Percentiles rank a stretch among this genome's conserved stretches.
These are phyloP conservation scores for Saccharomyces hybrid DNA, from an alignment of 1,139 yeast species.

Conservation along the genomic window DNA sequence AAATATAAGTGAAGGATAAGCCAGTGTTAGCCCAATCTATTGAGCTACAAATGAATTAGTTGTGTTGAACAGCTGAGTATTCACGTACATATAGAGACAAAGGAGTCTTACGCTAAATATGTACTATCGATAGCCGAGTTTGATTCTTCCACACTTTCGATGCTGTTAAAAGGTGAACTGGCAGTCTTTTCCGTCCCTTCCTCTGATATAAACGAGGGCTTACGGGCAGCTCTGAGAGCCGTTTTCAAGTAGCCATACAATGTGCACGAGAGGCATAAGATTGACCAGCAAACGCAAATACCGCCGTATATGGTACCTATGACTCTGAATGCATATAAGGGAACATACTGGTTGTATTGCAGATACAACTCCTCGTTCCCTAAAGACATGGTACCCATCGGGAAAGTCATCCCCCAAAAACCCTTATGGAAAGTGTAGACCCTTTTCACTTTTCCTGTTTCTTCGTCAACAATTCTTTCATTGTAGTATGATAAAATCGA, in stretches of 20 bases:
- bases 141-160: slow-evolving; percentile 2
- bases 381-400: slow-evolving; percentile 73
- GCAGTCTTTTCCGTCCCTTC: background rate
- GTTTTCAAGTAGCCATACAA: slow-evolving; percentile 4
- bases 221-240: background rate
- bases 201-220: background rate
- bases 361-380: slow-evolving; percentile 47
- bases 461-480: slow-evolving; percentile 6
- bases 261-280: slow-evolving; percentile 18
- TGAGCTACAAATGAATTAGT: no score
- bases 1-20: no score
- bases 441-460: slow-evolving; percentile 13
- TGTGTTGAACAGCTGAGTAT: background rate
- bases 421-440: slow-evolving; percentile 45
- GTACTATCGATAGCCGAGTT: slow-evolving; percentile 2
- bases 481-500: slow-evolving; percentile 36
- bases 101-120: background rate
- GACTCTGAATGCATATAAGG: slow-evolving; percentile 44
- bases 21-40: no score
- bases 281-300: slow-evolving; percentile 21
- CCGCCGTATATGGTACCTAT: slow-evolving; percentile 56
- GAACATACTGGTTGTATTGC: slow-evolving; percentile 33
- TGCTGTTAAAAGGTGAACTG: background rate
- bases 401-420: slow-evolving; percentile 89
- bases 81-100: background rate